Evolutionary conservation across 2,329 filamentous ascomycete genomes (phyloP).

Genomic region (Hypoxylon sp.): DNA sequence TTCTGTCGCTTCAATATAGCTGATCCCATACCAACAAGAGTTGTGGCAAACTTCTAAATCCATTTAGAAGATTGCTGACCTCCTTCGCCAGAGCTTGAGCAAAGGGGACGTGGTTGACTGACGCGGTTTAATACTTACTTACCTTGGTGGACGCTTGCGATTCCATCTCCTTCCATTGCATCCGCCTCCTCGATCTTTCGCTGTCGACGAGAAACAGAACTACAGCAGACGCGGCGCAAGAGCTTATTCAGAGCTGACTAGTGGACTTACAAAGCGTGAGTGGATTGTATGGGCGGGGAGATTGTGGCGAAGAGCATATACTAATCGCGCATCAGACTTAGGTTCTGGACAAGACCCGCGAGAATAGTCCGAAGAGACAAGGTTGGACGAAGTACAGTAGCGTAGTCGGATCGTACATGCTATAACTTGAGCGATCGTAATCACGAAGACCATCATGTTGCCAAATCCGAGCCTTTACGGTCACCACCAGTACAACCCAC

Average conservation of each 20-base stretch:
- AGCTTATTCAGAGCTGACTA: neutral
- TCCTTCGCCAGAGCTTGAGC: neutral
- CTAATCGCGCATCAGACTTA: constrained; percentile 1
- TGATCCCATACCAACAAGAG: neutral
- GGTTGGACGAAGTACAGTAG: neutral
- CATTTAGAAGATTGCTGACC: neutral
- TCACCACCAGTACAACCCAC: constrained; percentile 76
- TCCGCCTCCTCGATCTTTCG: neutral
- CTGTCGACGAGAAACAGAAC: neutral
- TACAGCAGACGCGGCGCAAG: neutral
- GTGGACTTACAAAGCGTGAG: neutral
- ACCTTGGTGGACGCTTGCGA: neutral
- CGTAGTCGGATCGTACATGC: neutral
- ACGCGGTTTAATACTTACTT: constrained; percentile 1
- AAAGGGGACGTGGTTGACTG: constrained; percentile 9
- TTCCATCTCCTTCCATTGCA: neutral
- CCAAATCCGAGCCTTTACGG: constrained; percentile 75
- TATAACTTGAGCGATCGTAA: constrained; percentile 50
- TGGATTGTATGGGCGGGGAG: neutral
- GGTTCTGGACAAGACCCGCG: constrained; percentile 4
- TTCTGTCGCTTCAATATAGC: constrained; percentile 1
- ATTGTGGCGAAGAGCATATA: neutral
- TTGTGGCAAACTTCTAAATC: neutral
- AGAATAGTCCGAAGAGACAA: neutral
- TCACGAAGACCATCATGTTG: constrained; percentile 65